These are phyloP conservation scores for Rasamsonia emersonii DNA, from an alignment of 2,329 filamentous ascomycete genomes.

Conservation along the genomic window DNA sequence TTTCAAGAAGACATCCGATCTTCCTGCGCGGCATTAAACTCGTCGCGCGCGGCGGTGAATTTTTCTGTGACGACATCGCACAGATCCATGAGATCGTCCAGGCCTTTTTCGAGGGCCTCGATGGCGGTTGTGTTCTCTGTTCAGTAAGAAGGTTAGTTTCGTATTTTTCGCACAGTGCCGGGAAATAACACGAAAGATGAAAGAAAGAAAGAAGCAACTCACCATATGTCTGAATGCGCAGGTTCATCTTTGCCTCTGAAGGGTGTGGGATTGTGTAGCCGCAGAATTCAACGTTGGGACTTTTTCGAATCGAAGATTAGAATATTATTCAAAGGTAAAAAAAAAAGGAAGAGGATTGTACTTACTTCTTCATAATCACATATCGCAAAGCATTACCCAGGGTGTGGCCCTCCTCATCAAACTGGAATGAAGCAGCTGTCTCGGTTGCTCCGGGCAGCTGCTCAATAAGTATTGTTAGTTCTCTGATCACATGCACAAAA, in stretches of 20 bases:
- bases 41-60: conserved; percentile 61
- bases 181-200: conserved; percentile 1
- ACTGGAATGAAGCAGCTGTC: conserved; percentile 89
- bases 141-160: not conserved
- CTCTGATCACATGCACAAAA: too few relatives aligned
- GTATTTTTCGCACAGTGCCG: not conserved
- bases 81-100: conserved; percentile 79
- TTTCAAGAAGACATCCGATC: conserved; percentile 26
- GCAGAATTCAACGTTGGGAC: conserved; percentile 94
- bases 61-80: conserved; percentile 92
- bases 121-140: conserved; percentile 66
- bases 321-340: conserved; percentile 1
- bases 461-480: too few relatives aligned
- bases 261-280: conserved; percentile 97
- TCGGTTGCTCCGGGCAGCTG: conserved; percentile 77
- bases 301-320: conserved; percentile 30
- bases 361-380: conserved; percentile 97
- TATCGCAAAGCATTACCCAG: conserved; percentile 89
- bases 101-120: conserved; percentile 80
- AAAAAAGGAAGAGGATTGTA: conserved; percentile 5
- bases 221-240: conserved; percentile 97
- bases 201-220: conserved; percentile 26
- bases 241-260: conserved; percentile 91
- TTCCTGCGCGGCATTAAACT: conserved; percentile 41
- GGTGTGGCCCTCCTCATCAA: conserved; percentile 88